Conservation (phyloP, 2,329 filamentous ascomycete species). For the Cercospora sesami region DNA sequence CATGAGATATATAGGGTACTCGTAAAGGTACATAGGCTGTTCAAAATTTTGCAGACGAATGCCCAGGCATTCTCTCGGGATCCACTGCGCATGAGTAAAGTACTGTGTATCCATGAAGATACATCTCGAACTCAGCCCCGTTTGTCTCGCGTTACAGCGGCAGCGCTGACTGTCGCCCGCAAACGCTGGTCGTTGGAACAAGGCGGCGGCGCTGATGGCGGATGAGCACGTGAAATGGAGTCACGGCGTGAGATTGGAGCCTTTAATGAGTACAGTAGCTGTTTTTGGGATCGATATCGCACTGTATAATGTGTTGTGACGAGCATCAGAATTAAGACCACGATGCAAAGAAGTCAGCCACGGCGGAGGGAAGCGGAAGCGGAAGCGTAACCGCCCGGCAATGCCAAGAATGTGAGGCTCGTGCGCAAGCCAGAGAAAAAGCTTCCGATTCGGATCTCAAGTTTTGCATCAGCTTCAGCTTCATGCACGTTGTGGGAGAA, state of each 20-base stretch:
- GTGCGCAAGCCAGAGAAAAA: constrained; percentile 1
- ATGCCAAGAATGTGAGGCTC: neutral
- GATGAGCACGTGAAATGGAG: neutral
- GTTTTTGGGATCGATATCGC: neutral
- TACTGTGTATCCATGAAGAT: neutral
- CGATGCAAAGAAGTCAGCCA: neutral
- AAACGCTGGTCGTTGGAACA: neutral
- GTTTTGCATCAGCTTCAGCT: neutral
- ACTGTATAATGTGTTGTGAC: neutral
- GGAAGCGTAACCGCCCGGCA: neutral
- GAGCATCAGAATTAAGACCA: neutral
- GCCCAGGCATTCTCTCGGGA: neutral
- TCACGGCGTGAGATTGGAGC: neutral
- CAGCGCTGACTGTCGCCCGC: neutral
- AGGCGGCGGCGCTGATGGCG: neutral
- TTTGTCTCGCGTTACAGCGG: neutral
- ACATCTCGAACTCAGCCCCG: neutral
- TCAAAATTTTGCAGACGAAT: neutral
- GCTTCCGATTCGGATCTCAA: neutral
- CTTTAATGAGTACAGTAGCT: neutral
- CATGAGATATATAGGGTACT: neutral
- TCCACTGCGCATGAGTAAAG: neutral
- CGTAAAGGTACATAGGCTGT: neutral
- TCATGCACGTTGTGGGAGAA: neutral
- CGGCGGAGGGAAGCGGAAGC: neutral